Percentiles rank a stretch among this genome's conserved stretches.
Evolutionary conservation across 2,329 filamentous ascomycete genomes (phyloP).

Genomic region (Hypoxylon sp.): DNA sequence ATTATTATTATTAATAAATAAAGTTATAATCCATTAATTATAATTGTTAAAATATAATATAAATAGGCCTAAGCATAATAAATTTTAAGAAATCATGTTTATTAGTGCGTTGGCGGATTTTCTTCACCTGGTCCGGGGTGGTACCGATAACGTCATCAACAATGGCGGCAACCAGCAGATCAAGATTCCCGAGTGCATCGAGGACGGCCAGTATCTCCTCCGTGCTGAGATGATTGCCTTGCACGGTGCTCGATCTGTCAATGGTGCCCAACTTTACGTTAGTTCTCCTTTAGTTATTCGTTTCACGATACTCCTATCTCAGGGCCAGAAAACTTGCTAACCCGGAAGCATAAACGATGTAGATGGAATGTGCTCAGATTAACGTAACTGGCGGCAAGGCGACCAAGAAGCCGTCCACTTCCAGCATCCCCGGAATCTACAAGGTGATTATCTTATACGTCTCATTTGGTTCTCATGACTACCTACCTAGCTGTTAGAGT

Average conservation of each 20-base stretch:
- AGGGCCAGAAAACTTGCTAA: not conserved
- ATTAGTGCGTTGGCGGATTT: no score
- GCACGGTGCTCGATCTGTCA: slow-evolving; percentile 62
- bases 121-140: no score
- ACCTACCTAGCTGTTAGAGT: no score
- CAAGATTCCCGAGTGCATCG: slow-evolving; percentile 67
- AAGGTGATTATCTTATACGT: slow-evolving; percentile 46
- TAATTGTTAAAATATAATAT: no score
- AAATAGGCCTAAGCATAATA: no score
- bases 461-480: not conserved
- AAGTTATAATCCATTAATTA: no score
- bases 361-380: slow-evolving; percentile 59
- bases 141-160: slow-evolving; percentile 61
- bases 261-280: slow-evolving; percentile 64
- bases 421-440: slow-evolving; percentile 58
- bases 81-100: no score
- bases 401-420: slow-evolving; percentile 52
- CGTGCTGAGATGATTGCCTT: slow-evolving; percentile 73
- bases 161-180: slow-evolving; percentile 65
- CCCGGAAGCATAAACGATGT: not conserved
- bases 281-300: slow-evolving; percentile 16
- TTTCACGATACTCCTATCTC: no score
- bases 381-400: slow-evolving; percentile 56
- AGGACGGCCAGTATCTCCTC: slow-evolving; percentile 71
- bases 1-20: no score